Conservation (phyloP, 225 moss, liverwort and hornwort species). For the Pseudisothecium myosuroides region DNA sequence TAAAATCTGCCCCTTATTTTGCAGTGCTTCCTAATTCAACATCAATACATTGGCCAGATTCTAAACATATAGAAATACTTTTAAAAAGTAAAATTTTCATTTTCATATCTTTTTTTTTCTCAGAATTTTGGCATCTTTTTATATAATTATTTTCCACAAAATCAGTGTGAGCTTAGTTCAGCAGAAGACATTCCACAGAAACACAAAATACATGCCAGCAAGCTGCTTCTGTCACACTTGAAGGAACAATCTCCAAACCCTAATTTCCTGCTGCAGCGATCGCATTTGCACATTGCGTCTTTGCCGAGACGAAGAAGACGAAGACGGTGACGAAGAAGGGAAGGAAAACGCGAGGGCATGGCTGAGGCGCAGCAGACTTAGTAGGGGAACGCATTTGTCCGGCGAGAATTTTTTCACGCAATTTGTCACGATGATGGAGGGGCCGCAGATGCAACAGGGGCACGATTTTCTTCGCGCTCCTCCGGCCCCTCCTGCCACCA, state of each 20-base stretch:
- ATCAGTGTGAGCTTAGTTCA: not conserved
- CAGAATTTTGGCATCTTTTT: not conserved
- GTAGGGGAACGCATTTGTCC: not conserved
- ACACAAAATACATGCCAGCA: too few relatives aligned
- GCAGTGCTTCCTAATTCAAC: not conserved
- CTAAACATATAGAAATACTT: not conserved
- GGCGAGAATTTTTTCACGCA: too few relatives aligned
- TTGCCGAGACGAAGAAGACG: not conserved
- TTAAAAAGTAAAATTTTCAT: too few relatives aligned
- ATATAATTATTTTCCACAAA: not conserved
- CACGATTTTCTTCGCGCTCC: constrained; percentile 54
- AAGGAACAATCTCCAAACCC: not conserved
- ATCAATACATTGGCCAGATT: not conserved
- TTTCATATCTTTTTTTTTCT: not conserved
- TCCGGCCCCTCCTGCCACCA: constrained; percentile 35
- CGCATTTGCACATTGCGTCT: not conserved
- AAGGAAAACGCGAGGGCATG: not conserved
- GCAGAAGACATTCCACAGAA: too few relatives aligned
- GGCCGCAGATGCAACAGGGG: constrained; percentile 62
- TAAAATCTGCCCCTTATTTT: not conserved
- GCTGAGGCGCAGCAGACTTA: not conserved
- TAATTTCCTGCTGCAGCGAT: not conserved
- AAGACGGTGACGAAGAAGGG: not conserved
- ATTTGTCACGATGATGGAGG: constrained; percentile 38
- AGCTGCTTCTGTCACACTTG: not conserved